Percentiles rank a stretch among this genome's conserved stretches.
Evolutionary conservation across 1,284 basidiomycete genomes (phyloP).

Genomic region (Puccinia polysora): DNA sequence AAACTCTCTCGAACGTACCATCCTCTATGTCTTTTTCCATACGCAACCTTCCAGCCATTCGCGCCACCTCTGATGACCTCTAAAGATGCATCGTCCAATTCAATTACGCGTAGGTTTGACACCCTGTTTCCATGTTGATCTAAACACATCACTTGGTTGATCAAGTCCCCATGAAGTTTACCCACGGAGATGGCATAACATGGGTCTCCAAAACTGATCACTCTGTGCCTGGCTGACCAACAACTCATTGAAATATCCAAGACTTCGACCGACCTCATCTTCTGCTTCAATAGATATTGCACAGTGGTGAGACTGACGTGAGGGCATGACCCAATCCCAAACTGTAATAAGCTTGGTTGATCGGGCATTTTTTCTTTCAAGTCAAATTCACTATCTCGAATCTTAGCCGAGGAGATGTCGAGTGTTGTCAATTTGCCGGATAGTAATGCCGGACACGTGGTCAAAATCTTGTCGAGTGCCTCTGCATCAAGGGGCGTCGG

Average conservation of each 20-base stretch:
- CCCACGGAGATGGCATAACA: neutral
- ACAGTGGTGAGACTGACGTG: neutral
- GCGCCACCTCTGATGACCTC: constrained; percentile 13
- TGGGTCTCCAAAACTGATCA: neutral
- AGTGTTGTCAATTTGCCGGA: constrained; percentile 25
- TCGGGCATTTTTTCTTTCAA: constrained; percentile 8
- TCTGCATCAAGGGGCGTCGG: constrained; percentile 17
- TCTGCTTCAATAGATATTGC: neutral
- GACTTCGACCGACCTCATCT: constrained; percentile 9
- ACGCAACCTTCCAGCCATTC: constrained; percentile 16
- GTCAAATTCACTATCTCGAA: constrained; percentile 11
- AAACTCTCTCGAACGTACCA: constrained; percentile 3
- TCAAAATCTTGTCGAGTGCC: constrained; percentile 3
- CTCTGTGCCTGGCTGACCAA: constrained; percentile 6
- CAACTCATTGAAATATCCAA: constrained; percentile 30
- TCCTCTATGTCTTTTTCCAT: constrained; percentile 31
- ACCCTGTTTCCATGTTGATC: neutral
- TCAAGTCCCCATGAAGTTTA: constrained; percentile 14
- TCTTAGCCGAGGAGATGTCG: constrained; percentile 15
- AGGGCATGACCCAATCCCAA: constrained; percentile 15
- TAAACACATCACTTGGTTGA: constrained; percentile 5
- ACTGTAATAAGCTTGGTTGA: constrained; percentile 15
- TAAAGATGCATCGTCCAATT: constrained; percentile 25
- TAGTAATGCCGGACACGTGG: constrained; percentile 1
- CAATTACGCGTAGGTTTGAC: constrained; percentile 20